Base-by-base conservation (phyloP, 768 basidiomycete species). In the Kwoniella dendrophila region DNA sequence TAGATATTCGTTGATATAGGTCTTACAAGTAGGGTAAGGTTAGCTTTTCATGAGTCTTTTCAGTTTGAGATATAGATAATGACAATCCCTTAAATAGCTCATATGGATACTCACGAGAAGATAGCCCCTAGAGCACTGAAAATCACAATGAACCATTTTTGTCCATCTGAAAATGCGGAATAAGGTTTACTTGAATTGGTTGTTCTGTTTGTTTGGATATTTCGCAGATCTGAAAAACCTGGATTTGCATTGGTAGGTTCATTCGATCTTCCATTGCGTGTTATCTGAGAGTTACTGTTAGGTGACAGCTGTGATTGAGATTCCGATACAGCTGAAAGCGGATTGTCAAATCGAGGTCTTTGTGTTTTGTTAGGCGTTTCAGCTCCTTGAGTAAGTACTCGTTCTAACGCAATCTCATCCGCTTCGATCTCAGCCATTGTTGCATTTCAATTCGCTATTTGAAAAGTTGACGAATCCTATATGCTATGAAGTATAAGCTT, bases 1-100 rank as follows among this genome's bases (percentile, higher is more conserved):
- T 90, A 91, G 59, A 90, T 87, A 59, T 86, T 90, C 3, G 88
- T 88, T 87, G 63, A 64, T 20, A 59, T 63, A 0, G 56, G 62
- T 52, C 52, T 62, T 18, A 11, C n/a, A 30, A 38, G n/a, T n/a
- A n/a, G n/a, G n/a, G n/a, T n/a, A n/a, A n/a, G n/a, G n/a, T n/a
- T n/a, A n/a, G n/a, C n/a, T n/a, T n/a, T n/a, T n/a, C n/a, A n/a
- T n/a, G n/a, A n/a, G n/a, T n/a, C n/a, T n/a, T n/a, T n/a, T n/a
- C n/a, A n/a, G n/a, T n/a, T n/a, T n/a, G n/a, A n/a, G n/a, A n/a
- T n/a, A n/a, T n/a, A n/a, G n/a, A n/a, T n/a, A 40, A 40, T 40
- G 38, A 12, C 4, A 11, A 40, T 40, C n/a, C 38, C 12, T 11
- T 40, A n/a, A 40, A 40, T 12, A 40, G 12, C 12, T 11, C 38